Evolutionary conservation across 1,284 basidiomycete species (phyloP).

Genomic region (Paramarasmius palmivorus): DNA sequence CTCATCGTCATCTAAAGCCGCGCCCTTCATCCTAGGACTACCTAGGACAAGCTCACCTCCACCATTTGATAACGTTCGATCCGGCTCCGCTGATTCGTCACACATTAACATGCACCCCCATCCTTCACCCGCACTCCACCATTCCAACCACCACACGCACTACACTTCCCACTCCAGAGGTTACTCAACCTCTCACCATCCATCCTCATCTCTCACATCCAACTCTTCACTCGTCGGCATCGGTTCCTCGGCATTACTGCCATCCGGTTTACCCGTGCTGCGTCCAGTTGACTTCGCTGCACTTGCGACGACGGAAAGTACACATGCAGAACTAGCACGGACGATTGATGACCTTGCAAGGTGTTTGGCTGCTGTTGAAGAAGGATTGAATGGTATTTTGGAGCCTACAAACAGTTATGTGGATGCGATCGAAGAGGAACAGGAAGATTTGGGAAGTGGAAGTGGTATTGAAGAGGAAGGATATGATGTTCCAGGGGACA

Average conservation of each 20-base stretch:
- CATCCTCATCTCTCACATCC: slow-evolving; percentile 21
- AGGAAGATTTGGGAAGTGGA: slow-evolving; percentile 33
- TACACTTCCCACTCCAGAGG: slow-evolving; percentile 17
- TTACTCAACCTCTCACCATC: slow-evolving; percentile 10
- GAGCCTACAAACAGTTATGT: slow-evolving; percentile 39
- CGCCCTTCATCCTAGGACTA: slow-evolving; percentile 40
- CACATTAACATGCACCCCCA: slow-evolving; percentile 14
- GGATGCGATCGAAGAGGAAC: slow-evolving; percentile 60
- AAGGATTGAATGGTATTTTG: slow-evolving; percentile 67
- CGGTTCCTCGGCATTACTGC: background rate
- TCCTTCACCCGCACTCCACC: no score
- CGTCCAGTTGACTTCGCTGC: slow-evolving; percentile 68
- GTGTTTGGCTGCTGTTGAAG: slow-evolving; percentile 81
- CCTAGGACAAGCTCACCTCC: slow-evolving; percentile 40
- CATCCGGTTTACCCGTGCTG: slow-evolving; percentile 42
- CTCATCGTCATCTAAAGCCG: slow-evolving; percentile 7
- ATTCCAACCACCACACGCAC: background rate
- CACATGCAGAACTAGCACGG: slow-evolving; percentile 70
- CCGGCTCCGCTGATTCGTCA: slow-evolving; percentile 9
- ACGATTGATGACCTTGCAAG: slow-evolving; percentile 80
- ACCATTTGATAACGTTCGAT: slow-evolving; percentile 24
- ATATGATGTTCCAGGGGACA: no score
- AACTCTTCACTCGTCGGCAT: slow-evolving; percentile 18
- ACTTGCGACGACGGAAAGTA: slow-evolving; percentile 63
- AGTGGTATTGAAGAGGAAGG: slow-evolving; percentile 19